Base-by-base conservation (phyloP, 1,284 basidiomycete genomes). In the Tilletia walkeri region DNA sequence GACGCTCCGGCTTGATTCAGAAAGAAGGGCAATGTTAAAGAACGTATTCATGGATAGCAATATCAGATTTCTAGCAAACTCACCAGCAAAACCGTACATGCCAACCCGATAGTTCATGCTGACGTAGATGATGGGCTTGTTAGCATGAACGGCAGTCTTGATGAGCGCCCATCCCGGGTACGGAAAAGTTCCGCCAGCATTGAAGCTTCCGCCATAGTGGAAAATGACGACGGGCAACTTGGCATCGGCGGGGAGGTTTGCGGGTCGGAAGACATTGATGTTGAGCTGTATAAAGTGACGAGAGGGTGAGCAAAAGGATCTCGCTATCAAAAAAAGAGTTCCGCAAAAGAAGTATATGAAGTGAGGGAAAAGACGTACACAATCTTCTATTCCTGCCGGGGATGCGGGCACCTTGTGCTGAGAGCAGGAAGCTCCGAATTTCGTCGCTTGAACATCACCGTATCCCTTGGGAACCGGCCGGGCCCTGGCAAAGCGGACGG, bases 61-160 rank as follows among this genome's bases (percentile, higher is more conserved):
- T 30, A 2, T 30, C 24, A 30, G 24, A 2, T 30, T 30, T 30
- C 24, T 30, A 30, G 2, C 24, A 30, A 30, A 67, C 6, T 71
- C 73, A 34, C 69, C 70, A 36, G 74, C 65, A 65, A 78, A 78
- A 3, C 78, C 77, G 50, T 78, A 75, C 2, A 73, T 70, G 36
- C 73, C 74, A 5, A 76, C 41, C 4, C 78, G 69, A 66, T 78
- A 79, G 69, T 75, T 78, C 48, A 75, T 65, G 7, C 74, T 69
- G 12, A 74, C 77, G 63, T 73, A 73, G 5, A 79, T 68, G 38
- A 79, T 73, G 5, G 78, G 78, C 39, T 77, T 73, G 30, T 72
- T 72, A 9, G 72, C 63, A 41, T 69, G 63, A 18, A 71, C 71
- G 24, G 70, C 69, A 65, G 69, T 65, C 36, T 73, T 65, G 63